These are phyloP conservation scores for Boletus insuetus DNA, from an alignment of 768 basidiomycete species.

Conservation along the genomic window DNA sequence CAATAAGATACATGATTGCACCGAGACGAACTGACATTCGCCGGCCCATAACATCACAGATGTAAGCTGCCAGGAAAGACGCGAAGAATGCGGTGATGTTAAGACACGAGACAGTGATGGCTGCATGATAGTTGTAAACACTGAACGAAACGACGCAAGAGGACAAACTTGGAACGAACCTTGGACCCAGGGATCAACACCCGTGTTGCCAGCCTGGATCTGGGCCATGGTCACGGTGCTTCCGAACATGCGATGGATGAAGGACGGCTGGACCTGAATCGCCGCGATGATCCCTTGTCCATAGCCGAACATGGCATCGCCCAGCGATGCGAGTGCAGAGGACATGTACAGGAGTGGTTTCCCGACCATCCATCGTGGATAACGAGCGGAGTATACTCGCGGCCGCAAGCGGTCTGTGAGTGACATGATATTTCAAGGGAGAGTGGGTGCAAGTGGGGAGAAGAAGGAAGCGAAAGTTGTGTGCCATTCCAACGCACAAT, in stretches of 20 bases:
- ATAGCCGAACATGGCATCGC: constrained; percentile 57
- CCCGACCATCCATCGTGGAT: constrained; percentile 53
- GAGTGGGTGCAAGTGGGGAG: not conserved
- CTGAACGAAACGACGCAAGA: not conserved
- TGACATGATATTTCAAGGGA: constrained; percentile 18
- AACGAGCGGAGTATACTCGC: constrained; percentile 42
- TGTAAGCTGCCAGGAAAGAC: constrained; percentile 44
- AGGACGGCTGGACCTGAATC: constrained; percentile 51
- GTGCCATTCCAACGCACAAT: not conserved
- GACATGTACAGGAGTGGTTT: constrained; percentile 48
- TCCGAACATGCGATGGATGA: constrained; percentile 49
- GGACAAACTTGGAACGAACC: constrained; percentile 33
- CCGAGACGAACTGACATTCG: constrained; percentile 51
- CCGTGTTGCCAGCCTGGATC: constrained; percentile 41
- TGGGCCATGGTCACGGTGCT: constrained; percentile 42
- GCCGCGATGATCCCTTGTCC: constrained; percentile 52
- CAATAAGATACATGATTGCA: constrained; percentile 46
- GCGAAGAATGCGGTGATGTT: constrained; percentile 50
- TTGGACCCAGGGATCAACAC: constrained; percentile 45
- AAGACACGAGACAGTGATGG: constrained; percentile 48
- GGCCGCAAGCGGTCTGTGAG: constrained; percentile 34
- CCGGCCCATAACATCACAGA: constrained; percentile 49
- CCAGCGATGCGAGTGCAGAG: constrained; percentile 52
- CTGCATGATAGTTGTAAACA: constrained; percentile 23
- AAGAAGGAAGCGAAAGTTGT: not conserved